Base-by-base conservation (phyloP, 106 monocot species). In the Dendrobium nobile region DNA sequence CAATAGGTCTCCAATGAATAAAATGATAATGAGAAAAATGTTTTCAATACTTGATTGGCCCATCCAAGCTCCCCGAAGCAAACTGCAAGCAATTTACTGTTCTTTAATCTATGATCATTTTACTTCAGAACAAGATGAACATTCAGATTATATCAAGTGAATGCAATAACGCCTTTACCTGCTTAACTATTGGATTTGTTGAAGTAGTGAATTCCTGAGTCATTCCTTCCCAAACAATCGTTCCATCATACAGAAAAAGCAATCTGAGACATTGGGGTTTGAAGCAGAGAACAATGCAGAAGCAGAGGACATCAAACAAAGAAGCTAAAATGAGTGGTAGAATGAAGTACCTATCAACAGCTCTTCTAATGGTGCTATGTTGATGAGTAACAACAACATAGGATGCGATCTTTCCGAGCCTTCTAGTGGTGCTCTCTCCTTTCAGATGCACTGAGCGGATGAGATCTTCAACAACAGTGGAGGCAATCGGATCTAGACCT, bases 371-470 rank as follows among this genome's bases (percentile, higher is more conserved):
- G 26, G 99, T 99, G 88, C 99, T 99, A 84, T 99, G 99, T 77
- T 99, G 99, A 86, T 99, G 99, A 22, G 99, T 99, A 67, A 99
- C 99, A 15, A 99, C 91, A 13, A 95, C 89, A 72, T 99, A 95
- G 0, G 99, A 99, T 22, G 99, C 81, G 15, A 99, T 99, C 44
- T 93, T 95, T 64, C 99, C 99, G 22, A 87, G 84, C 67, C 87
- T 86, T 75, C 83, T 82, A 37, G 75, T 47, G 1, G 84, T 80
- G 82, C 87, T 88, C 24, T 87, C 70, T 79, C 95, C 93, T 79
- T 82, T 88, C 10, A 84, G 47, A 85, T 99, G 95, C 47, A 99
- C 87, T 2, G 93, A 95, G 11, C 99, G 95, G 70, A 99, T 95
- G 70, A 99, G 91, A 87, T 99, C 99, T 84, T 99, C 99, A 11